Evolutionary conservation across 129 eudicot species (phyloP).

Genomic region (Centella asiatica): DNA sequence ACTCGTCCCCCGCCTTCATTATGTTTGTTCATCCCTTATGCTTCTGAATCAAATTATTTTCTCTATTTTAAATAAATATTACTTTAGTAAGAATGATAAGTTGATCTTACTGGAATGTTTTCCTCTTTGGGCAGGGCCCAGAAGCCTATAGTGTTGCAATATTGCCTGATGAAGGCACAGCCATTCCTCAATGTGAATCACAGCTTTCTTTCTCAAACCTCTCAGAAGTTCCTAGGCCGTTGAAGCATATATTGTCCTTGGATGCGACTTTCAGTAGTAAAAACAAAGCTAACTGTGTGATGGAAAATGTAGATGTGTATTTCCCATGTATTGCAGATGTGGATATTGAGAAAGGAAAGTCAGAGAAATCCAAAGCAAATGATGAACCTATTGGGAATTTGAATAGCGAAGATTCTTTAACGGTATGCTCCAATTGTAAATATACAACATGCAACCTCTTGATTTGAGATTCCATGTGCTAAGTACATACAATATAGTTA

Average conservation of each 20-base stretch:
- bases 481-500: background rate
- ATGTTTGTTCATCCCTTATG: no score
- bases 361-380: conserved; percentile 30
- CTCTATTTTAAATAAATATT: background rate
- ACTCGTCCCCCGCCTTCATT: background rate
- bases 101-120: background rate
- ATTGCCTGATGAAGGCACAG: conserved; percentile 46
- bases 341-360: conserved; percentile 55
- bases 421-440: conserved; percentile 29
- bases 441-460: background rate
- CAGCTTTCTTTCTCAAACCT: conserved; percentile 25
- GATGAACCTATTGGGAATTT: conserved; percentile 29
- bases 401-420: conserved; percentile 39
- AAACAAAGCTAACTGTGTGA: conserved; percentile 30
- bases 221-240: conserved; percentile 29
- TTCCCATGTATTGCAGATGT: conserved; percentile 35
- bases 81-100: background rate
- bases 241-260: conserved; percentile 42
- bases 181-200: conserved; percentile 26
- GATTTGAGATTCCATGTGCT: background rate
- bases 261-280: conserved; percentile 37
- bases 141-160: conserved; percentile 39
- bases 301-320: conserved; percentile 37
- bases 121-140: conserved; percentile 40
- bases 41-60: background rate